Evolutionary conservation across 2,329 filamentous ascomycete species (phyloP).

Genomic region (Colletotrichum theobromicola): DNA sequence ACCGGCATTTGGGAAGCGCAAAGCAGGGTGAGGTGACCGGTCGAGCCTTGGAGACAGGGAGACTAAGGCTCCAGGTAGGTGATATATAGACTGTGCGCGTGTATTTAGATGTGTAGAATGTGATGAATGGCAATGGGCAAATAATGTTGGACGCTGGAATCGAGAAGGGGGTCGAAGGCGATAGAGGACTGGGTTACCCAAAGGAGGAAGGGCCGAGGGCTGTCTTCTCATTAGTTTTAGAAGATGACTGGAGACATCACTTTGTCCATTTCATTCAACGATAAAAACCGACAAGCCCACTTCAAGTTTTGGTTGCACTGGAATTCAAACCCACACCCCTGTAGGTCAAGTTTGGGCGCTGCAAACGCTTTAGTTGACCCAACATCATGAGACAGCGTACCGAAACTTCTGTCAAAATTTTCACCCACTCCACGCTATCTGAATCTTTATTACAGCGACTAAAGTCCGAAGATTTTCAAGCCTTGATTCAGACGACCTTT

Average conservation of each 20-base stretch:
- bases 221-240: not conserved
- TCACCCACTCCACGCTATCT: not conserved
- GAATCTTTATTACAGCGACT: not conserved
- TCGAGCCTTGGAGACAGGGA: not conserved
- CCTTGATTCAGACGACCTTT: not conserved
- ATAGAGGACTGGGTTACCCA: not conserved
- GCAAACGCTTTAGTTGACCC: not conserved
- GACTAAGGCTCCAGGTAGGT: not conserved
- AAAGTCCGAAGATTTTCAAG: not conserved
- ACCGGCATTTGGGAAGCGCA: not conserved
- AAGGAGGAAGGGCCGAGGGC: not conserved
- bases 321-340: accelerated
- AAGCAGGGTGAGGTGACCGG: not conserved
- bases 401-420: not conserved
- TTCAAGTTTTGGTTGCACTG: not conserved
- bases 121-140: not conserved
- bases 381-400: not conserved
- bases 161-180: not conserved
- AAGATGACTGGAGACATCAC: not conserved
- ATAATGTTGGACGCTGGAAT: not conserved
- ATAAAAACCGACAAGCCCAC: not conserved
- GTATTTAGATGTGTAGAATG: not conserved
- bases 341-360: not conserved
- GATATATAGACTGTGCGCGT: not conserved
- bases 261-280: not conserved